These are phyloP conservation scores for Pseudogymnoascus sp. DNA, from an alignment of 2,329 filamentous ascomycete genomes.

Conservation along the genomic window DNA sequence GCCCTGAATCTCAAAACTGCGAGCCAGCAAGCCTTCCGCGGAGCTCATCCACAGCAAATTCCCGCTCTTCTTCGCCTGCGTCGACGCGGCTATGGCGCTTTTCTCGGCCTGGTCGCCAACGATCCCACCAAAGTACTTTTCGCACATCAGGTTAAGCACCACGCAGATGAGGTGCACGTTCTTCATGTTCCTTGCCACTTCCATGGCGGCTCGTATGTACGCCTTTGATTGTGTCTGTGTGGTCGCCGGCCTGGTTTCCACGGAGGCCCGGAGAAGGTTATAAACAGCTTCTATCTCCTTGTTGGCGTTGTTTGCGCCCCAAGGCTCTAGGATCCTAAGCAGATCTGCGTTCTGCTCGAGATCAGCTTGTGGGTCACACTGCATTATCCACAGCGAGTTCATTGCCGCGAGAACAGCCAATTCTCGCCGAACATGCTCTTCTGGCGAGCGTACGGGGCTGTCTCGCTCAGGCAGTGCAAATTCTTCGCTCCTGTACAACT, in stretches of 20 bases:
- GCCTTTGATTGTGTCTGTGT: conserved; percentile 72
- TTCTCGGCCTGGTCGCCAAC: conserved; percentile 78
- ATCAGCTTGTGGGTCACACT: conserved; percentile 49
- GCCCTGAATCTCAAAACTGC: conserved; percentile 66
- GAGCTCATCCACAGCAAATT: conserved; percentile 74
- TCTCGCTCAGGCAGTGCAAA: conserved; percentile 43
- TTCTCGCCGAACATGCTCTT: conserved; percentile 48
- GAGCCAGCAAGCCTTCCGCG: conserved; percentile 67
- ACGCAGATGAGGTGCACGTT: conserved; percentile 80
- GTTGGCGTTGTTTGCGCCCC: conserved; percentile 63
- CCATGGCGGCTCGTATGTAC: conserved; percentile 64
- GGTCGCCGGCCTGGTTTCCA: conserved; percentile 50
- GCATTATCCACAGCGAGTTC: conserved; percentile 65
- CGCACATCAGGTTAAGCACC: conserved; percentile 76
- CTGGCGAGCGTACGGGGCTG: conserved; percentile 31
- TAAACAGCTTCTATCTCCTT: conserved; percentile 70
- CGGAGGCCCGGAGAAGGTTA: conserved; percentile 63
- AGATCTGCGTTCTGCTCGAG: conserved; percentile 51
- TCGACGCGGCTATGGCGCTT: conserved; percentile 60
- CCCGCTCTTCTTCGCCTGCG: conserved; percentile 60
- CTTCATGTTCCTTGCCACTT: conserved; percentile 56
- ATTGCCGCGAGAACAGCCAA: conserved; percentile 57
- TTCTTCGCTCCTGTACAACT: conserved; percentile 52
- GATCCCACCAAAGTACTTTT: conserved; percentile 45
- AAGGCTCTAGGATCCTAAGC: conserved; percentile 55